Conservation (phyloP, 208 protist genomes). For the Acanthamoeba triangularis region DNA sequence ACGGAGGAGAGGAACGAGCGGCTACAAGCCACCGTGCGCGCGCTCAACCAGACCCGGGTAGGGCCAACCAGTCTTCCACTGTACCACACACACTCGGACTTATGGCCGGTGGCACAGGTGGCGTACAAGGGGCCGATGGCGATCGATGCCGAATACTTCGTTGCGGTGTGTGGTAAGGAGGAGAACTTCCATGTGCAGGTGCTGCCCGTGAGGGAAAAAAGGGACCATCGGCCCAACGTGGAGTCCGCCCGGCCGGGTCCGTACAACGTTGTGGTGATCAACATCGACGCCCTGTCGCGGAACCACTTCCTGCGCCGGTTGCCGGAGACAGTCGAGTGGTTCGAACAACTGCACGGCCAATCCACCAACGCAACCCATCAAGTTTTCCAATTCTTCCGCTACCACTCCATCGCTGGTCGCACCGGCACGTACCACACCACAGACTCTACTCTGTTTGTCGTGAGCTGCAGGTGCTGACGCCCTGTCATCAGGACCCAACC, state of each 20-base stretch:
- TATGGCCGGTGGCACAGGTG: neutral
- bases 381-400: neutral
- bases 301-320: neutral
- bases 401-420: neutral
- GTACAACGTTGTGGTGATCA: neutral
- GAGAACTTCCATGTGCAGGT: neutral
- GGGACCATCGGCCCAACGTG: neutral
- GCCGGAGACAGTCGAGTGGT: neutral
- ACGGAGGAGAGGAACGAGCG: neutral
- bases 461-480: no score
- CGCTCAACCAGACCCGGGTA: neutral
- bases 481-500: neutral
- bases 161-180: neutral
- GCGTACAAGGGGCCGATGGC: neutral
- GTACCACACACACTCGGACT: no score
- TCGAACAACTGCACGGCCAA: neutral
- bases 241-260: no score
- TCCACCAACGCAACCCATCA: neutral
- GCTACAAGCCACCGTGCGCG: neutral
- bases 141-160: neutral
- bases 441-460: no score
- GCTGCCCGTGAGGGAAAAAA: neutral
- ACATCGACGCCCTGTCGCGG: neutral
- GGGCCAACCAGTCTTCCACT: no score
- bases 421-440: neutral